Evolutionary conservation across 2,329 filamentous ascomycete genomes (phyloP), one percentile per base, ranked within the genome.

Genomic region (Neofusicoccum kwambonambiense): DNA sequence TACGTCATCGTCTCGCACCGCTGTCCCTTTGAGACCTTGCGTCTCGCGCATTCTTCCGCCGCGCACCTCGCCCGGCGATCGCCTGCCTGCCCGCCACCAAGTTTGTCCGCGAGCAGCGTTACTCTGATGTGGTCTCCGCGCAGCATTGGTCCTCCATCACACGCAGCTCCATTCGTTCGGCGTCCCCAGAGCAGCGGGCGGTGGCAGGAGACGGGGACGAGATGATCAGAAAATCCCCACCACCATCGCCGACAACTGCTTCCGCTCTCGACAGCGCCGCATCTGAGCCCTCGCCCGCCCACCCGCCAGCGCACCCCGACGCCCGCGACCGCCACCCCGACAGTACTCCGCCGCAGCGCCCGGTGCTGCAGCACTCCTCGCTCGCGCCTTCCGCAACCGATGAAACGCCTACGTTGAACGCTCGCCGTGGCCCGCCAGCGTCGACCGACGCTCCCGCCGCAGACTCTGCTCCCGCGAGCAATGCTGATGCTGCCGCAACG

Each of bases 321-420:
- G 37, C 42, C 13, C 31, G 64, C 27, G 62, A 60, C 22, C 70
- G 71, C 17, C 19, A 15, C 37, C n/a, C 15, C 52, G 11, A 12
- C 41, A 7, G 15, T 42, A 71, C 72, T 37, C 67, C 68, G 39
- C 70, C 73, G 67, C 51, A 68, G 27, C 72, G 73, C 42, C 74
- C 74, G 49, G 67, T 68, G 44, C 69, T 76, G 67, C 73, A 75
- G 47, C 73, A 71, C 64, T 68, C 42, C 62, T 72, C 35, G 67
- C 66, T 54, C 72, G 69, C 62, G 42, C 66, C 35, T 22, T 68
- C 13, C 41, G 42, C 35, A 34, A 61, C 17, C 47, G 60, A 61
- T 65, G 65, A 67, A 57, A 57, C 63, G 41, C 63, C 35, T 17
- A 35, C 66, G 34, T 35, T 64, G 45, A 51, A 64, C 34, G 17